Evolutionary conservation across 495 filamentous ascomycete species (phyloP), one percentile per base, ranked within the genome.

Genomic region (Podospora fimiseda): DNA sequence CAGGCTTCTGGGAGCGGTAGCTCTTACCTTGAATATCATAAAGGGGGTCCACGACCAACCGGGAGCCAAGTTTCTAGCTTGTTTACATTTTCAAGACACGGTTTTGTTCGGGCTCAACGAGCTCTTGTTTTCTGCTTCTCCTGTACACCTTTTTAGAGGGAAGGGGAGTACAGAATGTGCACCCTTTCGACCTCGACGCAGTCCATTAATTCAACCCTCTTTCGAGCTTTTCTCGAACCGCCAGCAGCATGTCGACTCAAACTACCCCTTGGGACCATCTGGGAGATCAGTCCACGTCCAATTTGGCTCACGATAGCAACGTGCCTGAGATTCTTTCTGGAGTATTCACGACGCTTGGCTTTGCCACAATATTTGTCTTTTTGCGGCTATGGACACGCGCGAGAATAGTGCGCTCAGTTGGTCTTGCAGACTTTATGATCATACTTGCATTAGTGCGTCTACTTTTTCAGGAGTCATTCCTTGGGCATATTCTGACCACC

Each of bases 331-430:
- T 64, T 21, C 9, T 56, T 18, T 59, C 49, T 1, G 44, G 50
- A 3, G 30, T 44, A 2, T 59, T 47, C 9, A 24, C 18, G 2
- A 55, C 52, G 1, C 63, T 57, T 56, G 9, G 37, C 1, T 53
- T 66, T 33, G 60, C 60, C 5, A 13, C 51, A n/a, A 23, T 61
- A 11, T 66, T 58, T 33, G 60, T 66, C 2, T 18, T 22, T 3
- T 6, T 60, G 43, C 36, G 63, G 15, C 48, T 63, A 22, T 66
- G 46, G 22, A 63, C 63, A 9, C 57, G 63, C 8, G 39, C 40
- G 24, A 53, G 41, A 40, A 55, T 64, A 36, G 54, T 60, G 1
- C 53, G 47, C 8, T 27, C 22, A 9, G 43, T 66, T 14, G 56
- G 59, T 14, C 3, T 36, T 2, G 16, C 56, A 11, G 63, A 66